Evolutionary conservation across 768 basidiomycete species (phyloP).

Genomic region (Cubamyces lactineus): DNA sequence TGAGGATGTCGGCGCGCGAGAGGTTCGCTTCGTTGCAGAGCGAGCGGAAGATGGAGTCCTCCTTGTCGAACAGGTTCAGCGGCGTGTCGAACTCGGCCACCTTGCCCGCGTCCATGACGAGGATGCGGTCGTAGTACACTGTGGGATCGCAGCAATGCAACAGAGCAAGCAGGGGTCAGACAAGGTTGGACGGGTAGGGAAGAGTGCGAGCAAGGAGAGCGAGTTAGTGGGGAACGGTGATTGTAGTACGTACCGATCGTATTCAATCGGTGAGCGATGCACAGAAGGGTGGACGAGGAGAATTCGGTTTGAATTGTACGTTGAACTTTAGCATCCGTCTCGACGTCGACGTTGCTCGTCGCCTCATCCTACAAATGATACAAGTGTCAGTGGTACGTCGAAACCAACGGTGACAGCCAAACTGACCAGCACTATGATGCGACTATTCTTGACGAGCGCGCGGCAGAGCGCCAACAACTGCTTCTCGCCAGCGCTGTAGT

Average conservation of each 20-base stretch:
- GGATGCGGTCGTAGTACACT: constrained; percentile 65
- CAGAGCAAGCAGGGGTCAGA: too few relatives aligned
- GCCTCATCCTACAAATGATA: constrained; percentile 59
- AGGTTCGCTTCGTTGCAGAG: constrained; percentile 70
- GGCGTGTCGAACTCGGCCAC: constrained; percentile 80
- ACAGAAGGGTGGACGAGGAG: constrained; percentile 65
- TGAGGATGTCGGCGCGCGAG: constrained; percentile 56
- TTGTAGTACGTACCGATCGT: constrained; percentile 50
- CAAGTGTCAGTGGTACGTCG: constrained; percentile 27
- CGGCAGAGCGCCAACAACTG: constrained; percentile 86
- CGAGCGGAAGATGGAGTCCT: constrained; percentile 68
- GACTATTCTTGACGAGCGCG: constrained; percentile 70
- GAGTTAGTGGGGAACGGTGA: neutral
- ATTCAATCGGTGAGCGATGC: constrained; percentile 73
- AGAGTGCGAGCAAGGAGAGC: neutral
- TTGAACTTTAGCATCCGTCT: constrained; percentile 89
- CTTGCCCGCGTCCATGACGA: constrained; percentile 72
- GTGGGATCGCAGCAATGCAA: constrained; percentile 44
- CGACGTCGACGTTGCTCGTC: constrained; percentile 84
- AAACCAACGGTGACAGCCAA: neutral
- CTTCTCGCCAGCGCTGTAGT: constrained; percentile 75
- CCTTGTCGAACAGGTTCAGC: constrained; percentile 60
- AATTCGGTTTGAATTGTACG: constrained; percentile 87
- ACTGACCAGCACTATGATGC: constrained; percentile 71
- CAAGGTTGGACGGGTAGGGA: too few relatives aligned